Conservation (phyloP, 257 asterid species). For the Paraleonurus japonicus region DNA sequence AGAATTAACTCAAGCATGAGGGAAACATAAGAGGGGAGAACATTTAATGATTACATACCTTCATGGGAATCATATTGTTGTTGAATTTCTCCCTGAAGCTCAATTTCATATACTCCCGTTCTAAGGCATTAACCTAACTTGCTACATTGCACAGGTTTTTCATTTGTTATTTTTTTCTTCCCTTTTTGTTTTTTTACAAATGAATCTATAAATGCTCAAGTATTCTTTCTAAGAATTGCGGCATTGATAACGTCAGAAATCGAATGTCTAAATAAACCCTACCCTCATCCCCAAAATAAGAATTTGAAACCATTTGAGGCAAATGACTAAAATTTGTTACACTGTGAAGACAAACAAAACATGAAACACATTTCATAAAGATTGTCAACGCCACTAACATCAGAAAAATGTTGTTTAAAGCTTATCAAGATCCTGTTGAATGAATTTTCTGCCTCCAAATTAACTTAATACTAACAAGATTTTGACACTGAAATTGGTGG, state of each 20-base stretch:
- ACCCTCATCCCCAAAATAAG: not conserved
- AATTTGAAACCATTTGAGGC: not conserved
- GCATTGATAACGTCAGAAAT: not conserved
- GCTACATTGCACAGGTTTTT: not conserved
- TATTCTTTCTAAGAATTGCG: not conserved
- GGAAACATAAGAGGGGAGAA: not conserved
- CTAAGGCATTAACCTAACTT: not conserved
- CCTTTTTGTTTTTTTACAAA: not conserved
- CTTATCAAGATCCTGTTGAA: not conserved
- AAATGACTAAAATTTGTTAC: not conserved
- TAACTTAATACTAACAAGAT: not conserved
- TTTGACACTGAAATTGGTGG: not conserved
- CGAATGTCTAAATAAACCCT: too few relatives aligned
- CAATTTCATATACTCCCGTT: not conserved
- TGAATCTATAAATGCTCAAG: not conserved
- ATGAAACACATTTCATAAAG: not conserved
- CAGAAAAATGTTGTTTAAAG: not conserved
- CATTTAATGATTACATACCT: not conserved
- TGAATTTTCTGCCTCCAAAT: too few relatives aligned
- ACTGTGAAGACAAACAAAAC: not conserved
- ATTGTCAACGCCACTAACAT: not conserved
- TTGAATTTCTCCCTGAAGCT: not conserved
- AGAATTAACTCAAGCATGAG: not conserved
- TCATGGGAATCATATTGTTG: not conserved
- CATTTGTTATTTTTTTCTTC: too few relatives aligned